phyloP scores from a whole-genome alignment of 192 early-diverging fungal species.

The Phlyctochytrium planicorne region DNA sequence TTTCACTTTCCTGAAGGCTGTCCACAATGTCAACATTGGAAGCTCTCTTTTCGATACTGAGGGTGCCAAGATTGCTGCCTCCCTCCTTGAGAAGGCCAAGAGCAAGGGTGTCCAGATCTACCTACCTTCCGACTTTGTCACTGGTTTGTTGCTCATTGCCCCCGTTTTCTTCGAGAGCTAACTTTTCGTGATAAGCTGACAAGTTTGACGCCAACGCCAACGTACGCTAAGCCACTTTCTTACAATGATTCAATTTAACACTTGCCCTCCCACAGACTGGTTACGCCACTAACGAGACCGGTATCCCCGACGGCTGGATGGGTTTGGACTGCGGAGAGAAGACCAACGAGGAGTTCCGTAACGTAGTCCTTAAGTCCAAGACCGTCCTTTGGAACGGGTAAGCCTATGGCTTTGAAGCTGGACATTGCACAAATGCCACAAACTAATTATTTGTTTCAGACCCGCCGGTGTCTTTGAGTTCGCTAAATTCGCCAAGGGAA shows the following conservation, averaged over 20 bases:
- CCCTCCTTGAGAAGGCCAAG: slow-evolving; percentile 87
- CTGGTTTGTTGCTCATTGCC: slow-evolving; percentile 27
- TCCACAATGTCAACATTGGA: slow-evolving; percentile 87
- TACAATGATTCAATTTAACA: background rate
- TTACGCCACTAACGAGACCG: slow-evolving; percentile 80
- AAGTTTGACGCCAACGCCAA: slow-evolving; percentile 82
- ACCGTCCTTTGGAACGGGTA: slow-evolving; percentile 97
- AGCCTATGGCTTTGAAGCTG: background rate
- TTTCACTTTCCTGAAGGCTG: slow-evolving; percentile 96
- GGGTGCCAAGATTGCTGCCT: slow-evolving; percentile 79
- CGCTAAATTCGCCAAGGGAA: slow-evolving; percentile 86
- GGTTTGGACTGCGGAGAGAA: slow-evolving; percentile 89
- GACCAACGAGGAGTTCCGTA: slow-evolving; percentile 69
- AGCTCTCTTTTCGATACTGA: slow-evolving; percentile 86
- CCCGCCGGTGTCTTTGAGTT: slow-evolving; percentile 98
- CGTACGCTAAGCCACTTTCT: slow-evolving; percentile 9
- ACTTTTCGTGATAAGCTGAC: slow-evolving; percentile 54
- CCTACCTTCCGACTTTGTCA: slow-evolving; percentile 87
- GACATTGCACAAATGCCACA: slow-evolving; percentile 1
- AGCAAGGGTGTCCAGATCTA: slow-evolving; percentile 84
- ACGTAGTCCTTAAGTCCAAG: slow-evolving; percentile 73
- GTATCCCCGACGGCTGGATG: slow-evolving; percentile 88
- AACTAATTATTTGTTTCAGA: slow-evolving; percentile 2
- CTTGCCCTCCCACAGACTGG: slow-evolving; percentile 50
- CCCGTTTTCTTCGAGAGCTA: background rate